Base-by-base conservation (phyloP, 495 filamentous ascomycete species). In the Patellaria atrata region DNA sequence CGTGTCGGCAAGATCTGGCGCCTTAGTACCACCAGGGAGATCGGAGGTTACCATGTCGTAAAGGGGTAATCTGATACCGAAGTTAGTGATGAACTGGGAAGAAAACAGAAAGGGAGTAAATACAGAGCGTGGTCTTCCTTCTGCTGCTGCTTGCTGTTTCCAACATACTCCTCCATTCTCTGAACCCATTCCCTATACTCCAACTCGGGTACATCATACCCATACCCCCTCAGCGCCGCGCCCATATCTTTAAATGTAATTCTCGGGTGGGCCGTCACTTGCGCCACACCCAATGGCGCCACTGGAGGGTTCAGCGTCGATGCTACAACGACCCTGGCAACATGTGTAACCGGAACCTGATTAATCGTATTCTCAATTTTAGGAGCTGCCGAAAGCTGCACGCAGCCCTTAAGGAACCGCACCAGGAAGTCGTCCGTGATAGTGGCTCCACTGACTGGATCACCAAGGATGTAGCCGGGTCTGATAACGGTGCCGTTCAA, bases 341-440 rank as follows among this genome's bases (percentile, higher is more conserved):
- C 86, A 48, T 89, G 80, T 47, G 76, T 70, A 17, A 94, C 85
- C 0, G 89, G 89, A 3, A 93, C 83, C 52, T 74, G 72, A 59
- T 97, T 97, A 50, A 94, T 73, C 0, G 82, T 86, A 58, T 94
- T 97, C 56, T 62, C 51, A 28, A 97, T 85, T 38, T 70, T 64
- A 0, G 89, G 89, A 1, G 78, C 70, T 17, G 65, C 59, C 0
- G 55, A 57, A 0, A 94, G 61, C 53, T 97, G 89, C 30, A 91
- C 68, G 42, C 82, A 92, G 28, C 83, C 87, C 58, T 94, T 94
- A 22, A 79, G 52, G 67, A 94, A 70, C 30, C 89, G 79, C 34
- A 93, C 70, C 15, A 96, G 62, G 65, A 96, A 96, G 58, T 96
- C 87, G 50, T 96, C 87, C 6, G 79, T 83, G 56, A 77, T 85